Percentiles rank a stretch among this genome's conserved stretches.
Conservation (phyloP, 202 grass and related monocot genomes). For the Setaria italica region DNA sequence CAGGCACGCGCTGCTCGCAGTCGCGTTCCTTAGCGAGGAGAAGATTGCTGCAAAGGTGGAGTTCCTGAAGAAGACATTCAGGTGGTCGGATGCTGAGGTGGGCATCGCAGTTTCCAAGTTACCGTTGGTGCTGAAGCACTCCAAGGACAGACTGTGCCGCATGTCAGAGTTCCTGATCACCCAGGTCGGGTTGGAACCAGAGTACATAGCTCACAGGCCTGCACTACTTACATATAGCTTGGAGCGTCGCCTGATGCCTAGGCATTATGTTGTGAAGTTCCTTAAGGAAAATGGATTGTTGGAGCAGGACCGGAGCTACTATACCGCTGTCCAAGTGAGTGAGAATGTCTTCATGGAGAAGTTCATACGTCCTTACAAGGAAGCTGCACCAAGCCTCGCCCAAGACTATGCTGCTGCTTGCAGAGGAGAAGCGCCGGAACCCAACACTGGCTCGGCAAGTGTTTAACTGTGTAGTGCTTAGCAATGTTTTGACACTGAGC, state of each 20-base stretch:
- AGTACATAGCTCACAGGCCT: constrained; percentile 37
- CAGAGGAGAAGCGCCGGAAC: background rate
- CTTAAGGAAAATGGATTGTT: constrained; percentile 42
- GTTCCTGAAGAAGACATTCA: constrained; percentile 36
- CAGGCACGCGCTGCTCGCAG: constrained; percentile 6
- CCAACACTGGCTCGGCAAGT: background rate
- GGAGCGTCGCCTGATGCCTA: constrained; percentile 43
- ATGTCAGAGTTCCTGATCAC: constrained; percentile 49
- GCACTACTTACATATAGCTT: constrained; percentile 49
- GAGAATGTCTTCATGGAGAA: constrained; percentile 49
- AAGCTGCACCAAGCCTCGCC: constrained; percentile 31
- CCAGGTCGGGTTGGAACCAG: constrained; percentile 15
- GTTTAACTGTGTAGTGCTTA: background rate
- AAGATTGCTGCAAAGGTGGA: constrained; percentile 38
- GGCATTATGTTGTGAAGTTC: constrained; percentile 41
- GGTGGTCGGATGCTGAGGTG: constrained; percentile 51
- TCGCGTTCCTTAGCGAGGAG: constrained; percentile 14
- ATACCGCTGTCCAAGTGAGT: background rate
- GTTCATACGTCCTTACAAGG: constrained; percentile 36
- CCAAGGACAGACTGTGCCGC: constrained; percentile 39
- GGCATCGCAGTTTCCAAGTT: constrained; percentile 36
- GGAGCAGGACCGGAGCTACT: constrained; percentile 14
- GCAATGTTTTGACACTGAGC: constrained; percentile 6
- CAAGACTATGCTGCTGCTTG: constrained; percentile 30
- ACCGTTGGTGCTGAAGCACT: constrained; percentile 33